Evolutionary conservation across 345 rosid genomes (phyloP).

Genomic region (Angophora floribunda): DNA sequence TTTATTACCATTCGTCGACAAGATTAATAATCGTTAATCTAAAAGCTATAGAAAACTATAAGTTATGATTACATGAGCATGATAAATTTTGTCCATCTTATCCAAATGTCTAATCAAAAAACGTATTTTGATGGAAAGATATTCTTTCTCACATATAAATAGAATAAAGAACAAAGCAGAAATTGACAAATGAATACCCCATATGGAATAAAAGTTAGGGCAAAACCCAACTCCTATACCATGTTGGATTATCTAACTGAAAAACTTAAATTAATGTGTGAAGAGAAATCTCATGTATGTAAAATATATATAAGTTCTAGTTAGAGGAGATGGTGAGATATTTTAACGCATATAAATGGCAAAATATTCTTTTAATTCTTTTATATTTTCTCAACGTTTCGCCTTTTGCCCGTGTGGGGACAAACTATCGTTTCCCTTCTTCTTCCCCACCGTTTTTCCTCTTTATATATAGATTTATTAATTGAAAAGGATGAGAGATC

Average conservation of each 20-base stretch:
- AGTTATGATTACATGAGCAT: background rate
- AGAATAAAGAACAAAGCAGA: background rate
- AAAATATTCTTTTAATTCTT: background rate
- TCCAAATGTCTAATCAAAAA: background rate
- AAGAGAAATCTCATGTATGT: background rate
- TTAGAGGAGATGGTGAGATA: background rate
- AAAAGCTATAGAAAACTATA: background rate
- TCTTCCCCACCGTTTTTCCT: background rate
- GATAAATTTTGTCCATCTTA: background rate
- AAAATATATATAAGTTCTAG: background rate
- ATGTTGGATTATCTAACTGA: background rate
- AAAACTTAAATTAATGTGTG: background rate
- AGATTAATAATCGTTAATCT: background rate
- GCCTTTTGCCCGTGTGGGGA: background rate
- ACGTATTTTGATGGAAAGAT: too few relatives aligned
- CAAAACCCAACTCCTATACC: background rate
- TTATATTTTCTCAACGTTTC: background rate
- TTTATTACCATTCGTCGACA: background rate
- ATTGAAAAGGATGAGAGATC: background rate
- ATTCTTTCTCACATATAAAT: background rate
- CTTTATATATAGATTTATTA: background rate
- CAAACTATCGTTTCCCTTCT: background rate
- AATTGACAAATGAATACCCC: background rate
- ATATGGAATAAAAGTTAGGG: background rate
- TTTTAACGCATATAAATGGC: background rate